A percentile compares a stretch with the other conserved stretches of the same genome.
Conservation (phyloP, 2,329 filamentous ascomycete genomes). For the Diaporthe aspalathi region DNA sequence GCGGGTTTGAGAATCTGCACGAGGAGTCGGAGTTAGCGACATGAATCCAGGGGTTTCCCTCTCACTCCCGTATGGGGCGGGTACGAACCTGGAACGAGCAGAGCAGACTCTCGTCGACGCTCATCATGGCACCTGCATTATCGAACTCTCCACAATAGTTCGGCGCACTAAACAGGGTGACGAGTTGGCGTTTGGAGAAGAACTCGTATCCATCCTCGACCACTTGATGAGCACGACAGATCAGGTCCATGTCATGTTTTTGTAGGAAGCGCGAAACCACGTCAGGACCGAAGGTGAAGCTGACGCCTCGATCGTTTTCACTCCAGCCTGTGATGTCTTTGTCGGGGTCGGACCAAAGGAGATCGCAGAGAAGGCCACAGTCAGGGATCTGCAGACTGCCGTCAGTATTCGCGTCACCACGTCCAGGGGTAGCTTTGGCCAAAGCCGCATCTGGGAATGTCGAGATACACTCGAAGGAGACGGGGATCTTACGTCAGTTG, state of each 20-base stretch:
- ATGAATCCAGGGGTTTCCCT: background rate
- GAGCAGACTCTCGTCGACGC: conserved; percentile 96
- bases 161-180: conserved; percentile 96
- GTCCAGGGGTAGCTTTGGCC: background rate
- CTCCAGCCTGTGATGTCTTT: conserved; percentile 99
- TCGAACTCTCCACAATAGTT: conserved; percentile 99
- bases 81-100: conserved; percentile 93
- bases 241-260: conserved; percentile 99
- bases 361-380: conserved; percentile 95
- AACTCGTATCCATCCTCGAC: conserved; percentile 99
- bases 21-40: conserved; percentile 39
- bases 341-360: conserved; percentile 98
- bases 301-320: conserved; percentile 98
- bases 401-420: conserved; percentile 26
- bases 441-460: too few species aligned
- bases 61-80: background rate
- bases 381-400: conserved; percentile 85
- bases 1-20: conserved; percentile 95
- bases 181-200: conserved; percentile 97
- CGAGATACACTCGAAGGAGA: background rate
- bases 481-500: conserved; percentile 87
- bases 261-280: conserved; percentile 97
- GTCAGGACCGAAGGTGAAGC: conserved; percentile 97
- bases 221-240: conserved; percentile 98
- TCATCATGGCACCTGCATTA: conserved; percentile 99